These are phyloP conservation scores for Umbelopsis sp. DNA, from an alignment of 371 early-diverging fungal genomes.

Conservation along the genomic window DNA sequence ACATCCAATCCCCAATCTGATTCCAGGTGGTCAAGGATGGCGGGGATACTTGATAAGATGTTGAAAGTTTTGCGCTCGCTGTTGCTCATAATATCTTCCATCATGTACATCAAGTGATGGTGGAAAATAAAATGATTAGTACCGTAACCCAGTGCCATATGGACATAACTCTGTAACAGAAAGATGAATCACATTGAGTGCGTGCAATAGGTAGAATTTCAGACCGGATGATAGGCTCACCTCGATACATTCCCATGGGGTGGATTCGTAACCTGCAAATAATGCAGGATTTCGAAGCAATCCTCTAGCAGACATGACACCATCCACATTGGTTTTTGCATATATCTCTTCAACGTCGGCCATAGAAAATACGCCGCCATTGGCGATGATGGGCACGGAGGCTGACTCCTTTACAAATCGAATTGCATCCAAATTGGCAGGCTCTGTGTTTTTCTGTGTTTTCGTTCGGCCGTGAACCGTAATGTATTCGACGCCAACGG, in stretches of 20 bases:
- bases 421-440: conserved; percentile 75
- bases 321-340: conserved; percentile 75
- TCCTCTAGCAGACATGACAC: conserved; percentile 91
- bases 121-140: conserved; percentile 86
- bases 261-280: conserved; percentile 68
- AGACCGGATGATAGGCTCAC: conserved; percentile 21
- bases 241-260: conserved; percentile 80
- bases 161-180: conserved; percentile 69
- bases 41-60: conserved; percentile 76
- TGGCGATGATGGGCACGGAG: conserved; percentile 78
- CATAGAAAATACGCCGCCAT: conserved; percentile 77
- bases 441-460: conserved; percentile 74
- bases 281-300: conserved; percentile 89
- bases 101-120: conserved; percentile 95
- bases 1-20: conserved; percentile 71
- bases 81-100: conserved; percentile 84
- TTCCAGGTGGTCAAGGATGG: conserved; percentile 84
- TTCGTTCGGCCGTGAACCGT: conserved; percentile 86
- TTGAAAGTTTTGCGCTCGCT: conserved; percentile 90
- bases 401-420: conserved; percentile 74
- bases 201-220: conserved; percentile 3
- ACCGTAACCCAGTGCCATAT: conserved; percentile 79
- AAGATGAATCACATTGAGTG: not conserved
- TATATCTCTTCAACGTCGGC: conserved; percentile 71
- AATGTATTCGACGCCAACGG: conserved; percentile 79